Evolutionary conservation across 805 yeast genomes (phyloP).

Genomic region (Nakazawaea pomicola): DNA sequence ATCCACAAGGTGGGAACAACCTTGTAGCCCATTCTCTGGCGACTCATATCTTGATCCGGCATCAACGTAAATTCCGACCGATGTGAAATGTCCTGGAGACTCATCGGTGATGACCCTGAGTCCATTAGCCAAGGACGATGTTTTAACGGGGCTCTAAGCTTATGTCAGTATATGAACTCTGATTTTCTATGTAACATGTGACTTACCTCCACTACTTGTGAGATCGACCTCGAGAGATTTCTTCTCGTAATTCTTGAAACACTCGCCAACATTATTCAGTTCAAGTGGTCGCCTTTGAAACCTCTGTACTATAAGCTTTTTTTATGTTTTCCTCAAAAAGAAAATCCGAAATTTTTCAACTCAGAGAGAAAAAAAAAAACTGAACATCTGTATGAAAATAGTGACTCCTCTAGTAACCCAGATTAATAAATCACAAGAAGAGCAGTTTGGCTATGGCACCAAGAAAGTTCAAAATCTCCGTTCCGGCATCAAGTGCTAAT

Average conservation of each 20-base stretch:
- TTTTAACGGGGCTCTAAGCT: constrained; percentile 5
- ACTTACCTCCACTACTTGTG: constrained; percentile 5
- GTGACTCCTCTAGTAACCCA: no score
- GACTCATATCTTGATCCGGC: constrained; percentile 89
- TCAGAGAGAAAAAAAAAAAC: not conserved
- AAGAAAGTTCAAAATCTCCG: constrained; percentile 58
- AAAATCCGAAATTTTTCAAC: not conserved
- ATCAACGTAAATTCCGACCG: constrained; percentile 81
- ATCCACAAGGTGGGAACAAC: constrained; percentile 80
- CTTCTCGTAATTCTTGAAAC: not conserved
- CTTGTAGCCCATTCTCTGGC: constrained; percentile 42
- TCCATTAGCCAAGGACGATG: constrained; percentile 61
- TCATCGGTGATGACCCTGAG: constrained; percentile 78
- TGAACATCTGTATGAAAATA: not conserved
- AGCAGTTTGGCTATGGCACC: not conserved
- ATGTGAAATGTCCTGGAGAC: constrained; percentile 86
- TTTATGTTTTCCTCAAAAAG: not conserved
- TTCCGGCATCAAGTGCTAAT: constrained; percentile 97
- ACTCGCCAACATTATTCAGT: not conserved
- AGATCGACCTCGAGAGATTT: not conserved
- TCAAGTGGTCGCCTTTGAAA: not conserved
- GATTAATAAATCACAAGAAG: no score
- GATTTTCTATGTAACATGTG: no score
- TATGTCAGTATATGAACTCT: no score
- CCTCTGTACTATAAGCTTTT: not conserved